Evolutionary conservation across 192 early-diverging fungal genomes (phyloP), one percentile per base, ranked within the genome.

Genomic region (Thamnidium elegans): DNA sequence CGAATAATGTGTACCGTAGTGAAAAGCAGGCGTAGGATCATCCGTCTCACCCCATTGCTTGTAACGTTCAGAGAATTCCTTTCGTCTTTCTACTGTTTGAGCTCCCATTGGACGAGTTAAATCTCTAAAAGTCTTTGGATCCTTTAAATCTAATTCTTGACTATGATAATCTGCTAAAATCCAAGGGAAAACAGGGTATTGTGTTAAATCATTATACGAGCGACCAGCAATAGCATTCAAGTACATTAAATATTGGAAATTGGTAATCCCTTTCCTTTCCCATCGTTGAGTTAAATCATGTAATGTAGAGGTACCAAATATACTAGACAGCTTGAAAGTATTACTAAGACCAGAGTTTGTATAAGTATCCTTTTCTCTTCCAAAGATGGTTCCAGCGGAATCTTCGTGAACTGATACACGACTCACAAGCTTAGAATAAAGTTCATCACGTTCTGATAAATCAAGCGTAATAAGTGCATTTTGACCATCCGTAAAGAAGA

Each of bases 151-250:
- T 5, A 98, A 72, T 46, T 87, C 79, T 34, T 86, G 82, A 62
- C 82, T 90, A 19, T 74, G 82, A 54, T 94, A 95, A 63, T 95
- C 90, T 2, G 85, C 79, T 34, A 95, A 71, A 45, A 95, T 83
- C 93, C 96, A 98, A 6, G 96, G 96, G 63, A 98, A 98, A 13
- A 98, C 93, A 0, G 96, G 96, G 65, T 97, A 98, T 73, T 96
- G 96, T 0, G 94, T 95, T 67, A 98, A 71, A 76, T 98, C 79
- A 65, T 87, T 89, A 67, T 89, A 88, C 3, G 90, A 89, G 19
- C 90, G 75, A 10, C 93, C 95, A 26, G 93, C 90, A 36, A 94
- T 71, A 0, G 93, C 93, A 72, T 98, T 98, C 8, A 98, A 80
- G 39, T 86, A 83, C 92, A 97, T 96, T 58, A 98, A 63, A 56